Evolutionary conservation across 192 early-diverging fungal genomes (phyloP).

Genomic region (Rhizophagus sp.): DNA sequence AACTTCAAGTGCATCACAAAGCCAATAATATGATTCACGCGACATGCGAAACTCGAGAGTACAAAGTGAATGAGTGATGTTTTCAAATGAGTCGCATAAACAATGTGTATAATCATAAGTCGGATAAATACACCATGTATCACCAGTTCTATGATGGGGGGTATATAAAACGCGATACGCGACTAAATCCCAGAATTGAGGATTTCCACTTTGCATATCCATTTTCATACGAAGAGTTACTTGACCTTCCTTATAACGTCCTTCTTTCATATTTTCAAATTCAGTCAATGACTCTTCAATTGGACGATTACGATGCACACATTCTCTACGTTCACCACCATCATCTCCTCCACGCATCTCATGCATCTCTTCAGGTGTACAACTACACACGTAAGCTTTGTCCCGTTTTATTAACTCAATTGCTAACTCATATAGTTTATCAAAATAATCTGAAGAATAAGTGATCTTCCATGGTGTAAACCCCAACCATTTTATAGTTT

Average conservation of each 20-base stretch:
- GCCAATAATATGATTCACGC: conserved; percentile 98
- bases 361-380: conserved; percentile 93
- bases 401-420: conserved; percentile 87
- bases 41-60: conserved; percentile 94
- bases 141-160: conserved; percentile 90
- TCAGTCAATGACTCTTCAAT: conserved; percentile 88
- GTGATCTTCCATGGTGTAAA: conserved; percentile 90
- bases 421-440: conserved; percentile 93
- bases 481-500: conserved; percentile 94
- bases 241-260: conserved; percentile 89
- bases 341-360: conserved; percentile 88
- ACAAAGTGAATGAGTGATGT: conserved; percentile 99
- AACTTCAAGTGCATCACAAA: conserved; percentile 95
- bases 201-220: conserved; percentile 96
- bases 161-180: conserved; percentile 95
- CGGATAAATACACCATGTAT: conserved; percentile 98
- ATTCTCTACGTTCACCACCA: conserved; percentile 84
- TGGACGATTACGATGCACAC: conserved; percentile 89
- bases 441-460: conserved; percentile 98
- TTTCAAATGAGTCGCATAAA: conserved; percentile 97
- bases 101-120: conserved; percentile 99
- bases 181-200: conserved; percentile 99
- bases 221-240: conserved; percentile 99
- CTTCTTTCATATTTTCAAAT: conserved; percentile 98
- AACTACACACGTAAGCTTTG: conserved; percentile 84